Evolutionary conservation across 768 basidiomycete genomes (phyloP).

Genomic region (Amanita thiersii): DNA sequence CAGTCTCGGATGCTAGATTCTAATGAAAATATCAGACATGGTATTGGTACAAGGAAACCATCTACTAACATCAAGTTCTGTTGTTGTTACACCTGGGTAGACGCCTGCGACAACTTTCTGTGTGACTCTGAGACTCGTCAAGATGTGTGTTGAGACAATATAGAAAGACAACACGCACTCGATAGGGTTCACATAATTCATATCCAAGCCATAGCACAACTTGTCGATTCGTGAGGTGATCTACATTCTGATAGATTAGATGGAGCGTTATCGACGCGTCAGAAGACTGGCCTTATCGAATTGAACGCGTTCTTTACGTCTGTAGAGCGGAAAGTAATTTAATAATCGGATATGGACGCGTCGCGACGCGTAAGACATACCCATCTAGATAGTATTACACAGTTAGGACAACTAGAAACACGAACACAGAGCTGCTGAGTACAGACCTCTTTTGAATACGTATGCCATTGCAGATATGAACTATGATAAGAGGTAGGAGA

Average conservation of each 20-base stretch:
- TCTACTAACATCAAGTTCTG: constrained; percentile 83
- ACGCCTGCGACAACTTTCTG: constrained; percentile 93
- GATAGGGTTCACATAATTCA: constrained; percentile 86
- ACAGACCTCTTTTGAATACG: constrained; percentile 26
- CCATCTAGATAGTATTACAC: constrained; percentile 26
- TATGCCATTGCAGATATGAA: constrained; percentile 15
- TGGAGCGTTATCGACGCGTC: constrained; percentile 8
- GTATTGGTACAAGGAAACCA: neutral
- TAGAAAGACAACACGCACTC: constrained; percentile 44
- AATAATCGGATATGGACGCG: constrained; percentile 20
- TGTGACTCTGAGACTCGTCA: constrained; percentile 47
- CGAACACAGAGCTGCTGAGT: neutral
- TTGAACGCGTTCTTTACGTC: constrained; percentile 86
- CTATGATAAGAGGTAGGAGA: neutral
- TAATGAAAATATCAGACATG: constrained; percentile 20
- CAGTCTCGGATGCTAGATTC: constrained; percentile 97
- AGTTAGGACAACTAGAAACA: constrained; percentile 7
- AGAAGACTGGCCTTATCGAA: constrained; percentile 73
- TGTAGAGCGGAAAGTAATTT: constrained; percentile 19
- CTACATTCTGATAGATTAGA: constrained; percentile 27
- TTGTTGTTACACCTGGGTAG: constrained; percentile 93
- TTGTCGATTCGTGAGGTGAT: constrained; percentile 84
- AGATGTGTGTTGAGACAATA: neutral
- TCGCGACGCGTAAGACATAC: constrained; percentile 33
- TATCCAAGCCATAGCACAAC: constrained; percentile 93